Evolutionary conservation across 306 rosid species (phyloP).

Genomic region (Pyrus bretschneideri): DNA sequence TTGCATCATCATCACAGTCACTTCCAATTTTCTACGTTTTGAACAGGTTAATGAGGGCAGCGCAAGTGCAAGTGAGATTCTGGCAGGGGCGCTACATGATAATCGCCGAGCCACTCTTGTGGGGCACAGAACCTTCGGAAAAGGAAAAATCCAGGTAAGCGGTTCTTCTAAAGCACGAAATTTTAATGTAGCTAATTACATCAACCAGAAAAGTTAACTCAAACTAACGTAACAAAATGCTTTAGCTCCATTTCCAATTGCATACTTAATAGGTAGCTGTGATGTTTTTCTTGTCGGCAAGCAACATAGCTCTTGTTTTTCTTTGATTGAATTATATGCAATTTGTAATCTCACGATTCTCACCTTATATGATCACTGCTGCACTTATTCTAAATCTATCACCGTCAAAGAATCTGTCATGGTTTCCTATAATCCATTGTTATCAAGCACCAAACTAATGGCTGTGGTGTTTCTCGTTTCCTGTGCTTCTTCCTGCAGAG

Average conservation of each 20-base stretch:
- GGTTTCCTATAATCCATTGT: neutral
- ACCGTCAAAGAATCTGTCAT: neutral
- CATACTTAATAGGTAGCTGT: neutral
- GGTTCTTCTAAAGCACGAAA: neutral
- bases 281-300: neutral
- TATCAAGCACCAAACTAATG: neutral
- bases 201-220: neutral
- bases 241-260: neutral
- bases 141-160: slow-evolving; percentile 93
- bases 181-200: neutral
- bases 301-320: neutral
- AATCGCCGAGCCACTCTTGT: slow-evolving; percentile 86
- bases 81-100: slow-evolving; percentile 95
- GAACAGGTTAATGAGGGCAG: slow-evolving; percentile 94
- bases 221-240: neutral
- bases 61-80: slow-evolving; percentile 95
- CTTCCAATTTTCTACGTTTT: neutral
- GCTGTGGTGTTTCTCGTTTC: neutral
- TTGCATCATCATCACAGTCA: neutral
- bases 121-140: slow-evolving; percentile 88
- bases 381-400: neutral
- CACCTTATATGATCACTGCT: neutral
- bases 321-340: neutral
- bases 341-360: neutral
- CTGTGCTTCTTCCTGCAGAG: slow-evolving; percentile 42